phyloP scores from a whole-genome alignment of 1,284 basidiomycete genomes.

The Naganishia sp. region DNA sequence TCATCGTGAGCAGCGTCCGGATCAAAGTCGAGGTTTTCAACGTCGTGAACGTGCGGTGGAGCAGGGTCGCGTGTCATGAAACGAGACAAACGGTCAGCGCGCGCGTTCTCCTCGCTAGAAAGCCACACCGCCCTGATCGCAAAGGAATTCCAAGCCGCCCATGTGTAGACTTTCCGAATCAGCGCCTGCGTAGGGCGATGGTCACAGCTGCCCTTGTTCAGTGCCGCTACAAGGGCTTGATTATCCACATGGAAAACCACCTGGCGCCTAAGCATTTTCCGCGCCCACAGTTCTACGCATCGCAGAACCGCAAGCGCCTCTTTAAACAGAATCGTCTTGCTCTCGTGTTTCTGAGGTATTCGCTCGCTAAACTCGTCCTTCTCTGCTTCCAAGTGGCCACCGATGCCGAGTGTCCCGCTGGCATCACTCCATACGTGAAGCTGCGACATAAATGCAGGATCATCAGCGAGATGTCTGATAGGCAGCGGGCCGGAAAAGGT shows the following conservation, averaged over 20 bases:
- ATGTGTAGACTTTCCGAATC: constrained; percentile 28
- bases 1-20: background rate
- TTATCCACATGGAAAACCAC: constrained; percentile 51
- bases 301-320: constrained; percentile 42
- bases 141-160: constrained; percentile 32
- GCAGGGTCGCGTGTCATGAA: constrained; percentile 23
- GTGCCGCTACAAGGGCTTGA: constrained; percentile 40
- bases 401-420: background rate
- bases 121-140: constrained; percentile 33
- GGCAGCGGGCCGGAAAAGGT: background rate
- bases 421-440: constrained; percentile 12
- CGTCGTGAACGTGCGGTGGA: background rate
- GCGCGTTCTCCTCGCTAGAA: constrained; percentile 31
- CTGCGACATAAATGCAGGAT: background rate
- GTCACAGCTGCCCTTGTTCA: constrained; percentile 20
- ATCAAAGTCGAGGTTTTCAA: background rate
- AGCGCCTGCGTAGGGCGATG: constrained; percentile 19
- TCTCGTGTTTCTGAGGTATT: background rate
- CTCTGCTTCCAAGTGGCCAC: background rate
- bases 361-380: background rate
- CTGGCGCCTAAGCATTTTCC: constrained; percentile 34
- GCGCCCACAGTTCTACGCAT: constrained; percentile 45
- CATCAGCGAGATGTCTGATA: background rate
- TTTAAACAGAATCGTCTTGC: constrained; percentile 5
- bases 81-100: constrained; percentile 37